phyloP scores from a whole-genome alignment of 495 filamentous ascomycete genomes.

The Trypethelium eluteriae region DNA sequence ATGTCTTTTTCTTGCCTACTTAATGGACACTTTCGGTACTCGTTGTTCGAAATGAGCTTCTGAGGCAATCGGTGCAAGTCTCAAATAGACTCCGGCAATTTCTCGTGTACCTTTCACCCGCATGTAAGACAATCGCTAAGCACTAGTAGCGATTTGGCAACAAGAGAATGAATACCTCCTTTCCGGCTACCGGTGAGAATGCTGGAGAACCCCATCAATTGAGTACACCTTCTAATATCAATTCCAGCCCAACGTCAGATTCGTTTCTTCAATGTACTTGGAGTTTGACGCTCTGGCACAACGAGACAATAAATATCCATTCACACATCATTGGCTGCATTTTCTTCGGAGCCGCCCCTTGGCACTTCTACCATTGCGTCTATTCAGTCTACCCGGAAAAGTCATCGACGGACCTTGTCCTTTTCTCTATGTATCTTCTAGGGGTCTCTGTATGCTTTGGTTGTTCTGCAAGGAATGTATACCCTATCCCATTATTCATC shows the following conservation, averaged over 20 bases:
- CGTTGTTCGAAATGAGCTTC: not conserved
- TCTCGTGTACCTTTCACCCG: not conserved
- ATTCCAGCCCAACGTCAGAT: conserved; percentile 10
- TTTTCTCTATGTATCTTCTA: conserved; percentile 42
- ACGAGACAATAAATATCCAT: conserved; percentile 48
- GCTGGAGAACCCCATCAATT: not conserved
- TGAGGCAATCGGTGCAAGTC: not conserved
- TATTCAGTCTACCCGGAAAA: conserved; percentile 32
- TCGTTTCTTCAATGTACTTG: conserved; percentile 13
- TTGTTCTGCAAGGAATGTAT: conserved; percentile 40
- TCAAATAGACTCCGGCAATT: not conserved
- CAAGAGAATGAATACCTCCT: conserved; percentile 21
- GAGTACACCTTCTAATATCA: not conserved
- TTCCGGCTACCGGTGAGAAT: conserved; percentile 20
- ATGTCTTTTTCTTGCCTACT: not conserved
- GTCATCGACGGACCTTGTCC: conserved; percentile 36
- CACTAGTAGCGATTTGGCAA: not conserved
- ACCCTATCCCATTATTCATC: not conserved
- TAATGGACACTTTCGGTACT: not conserved
- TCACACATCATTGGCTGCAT: conserved; percentile 44
- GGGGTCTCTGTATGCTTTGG: conserved; percentile 48
- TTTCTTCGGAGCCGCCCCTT: conserved; percentile 39
- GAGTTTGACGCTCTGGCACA: conserved; percentile 33
- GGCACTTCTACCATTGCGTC: conserved; percentile 34
- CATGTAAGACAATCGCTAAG: not conserved